Percentiles rank a stretch among this genome's conserved stretches.
These are phyloP conservation scores for Verticillium tricorpus DNA, from an alignment of 2,329 filamentous ascomycete genomes.

Conservation along the genomic window DNA sequence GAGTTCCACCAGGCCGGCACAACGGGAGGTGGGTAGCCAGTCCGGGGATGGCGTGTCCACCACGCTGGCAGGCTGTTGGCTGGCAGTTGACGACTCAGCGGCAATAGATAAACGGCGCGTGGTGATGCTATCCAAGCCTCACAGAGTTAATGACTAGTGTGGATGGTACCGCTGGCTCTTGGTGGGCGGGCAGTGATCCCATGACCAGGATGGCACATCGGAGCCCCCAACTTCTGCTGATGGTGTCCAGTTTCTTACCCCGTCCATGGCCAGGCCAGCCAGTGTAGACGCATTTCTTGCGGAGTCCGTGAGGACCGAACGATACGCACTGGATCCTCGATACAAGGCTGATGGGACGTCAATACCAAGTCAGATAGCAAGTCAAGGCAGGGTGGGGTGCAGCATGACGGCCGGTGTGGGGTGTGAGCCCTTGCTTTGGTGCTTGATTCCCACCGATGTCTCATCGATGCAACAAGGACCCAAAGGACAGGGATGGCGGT, in stretches of 20 bases:
- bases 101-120: not conserved
- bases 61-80: constrained; percentile 8
- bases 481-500: not conserved
- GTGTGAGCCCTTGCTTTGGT: not conserved
- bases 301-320: too few relatives aligned
- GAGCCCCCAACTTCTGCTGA: not conserved
- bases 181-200: not conserved
- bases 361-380: not conserved
- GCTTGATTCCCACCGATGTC: not conserved
- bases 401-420: not conserved
- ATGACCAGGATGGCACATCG: not conserved
- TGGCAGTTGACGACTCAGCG: not conserved
- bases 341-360: not conserved
- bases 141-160: not conserved
- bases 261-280: not conserved
- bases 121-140: not conserved
- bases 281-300: too few relatives aligned
- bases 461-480: not conserved
- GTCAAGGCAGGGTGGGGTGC: not conserved
- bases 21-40: not conserved
- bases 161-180: not conserved
- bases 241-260: not conserved
- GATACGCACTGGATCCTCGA: too few relatives aligned
- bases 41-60: constrained; percentile 1
- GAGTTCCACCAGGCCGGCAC: not conserved